Evolutionary conservation across 495 filamentous ascomycete genomes (phyloP).

Genomic region (Trichoderma orchidacearum): DNA sequence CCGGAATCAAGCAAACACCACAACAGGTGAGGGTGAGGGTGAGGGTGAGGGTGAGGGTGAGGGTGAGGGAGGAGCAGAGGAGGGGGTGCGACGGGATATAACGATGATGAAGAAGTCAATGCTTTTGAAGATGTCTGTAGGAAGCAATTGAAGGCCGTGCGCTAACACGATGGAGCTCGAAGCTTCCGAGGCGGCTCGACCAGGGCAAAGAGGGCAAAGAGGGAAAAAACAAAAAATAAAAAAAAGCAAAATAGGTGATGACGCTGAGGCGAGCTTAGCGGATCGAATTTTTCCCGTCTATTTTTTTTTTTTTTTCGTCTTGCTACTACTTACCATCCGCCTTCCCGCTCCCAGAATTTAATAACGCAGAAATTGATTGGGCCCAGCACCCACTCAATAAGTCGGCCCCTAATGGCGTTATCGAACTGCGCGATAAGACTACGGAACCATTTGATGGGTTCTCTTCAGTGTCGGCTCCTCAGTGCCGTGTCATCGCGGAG

Average conservation of each 20-base stretch:
- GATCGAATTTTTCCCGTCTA: background rate
- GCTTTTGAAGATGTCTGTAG: background rate
- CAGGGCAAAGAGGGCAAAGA: background rate
- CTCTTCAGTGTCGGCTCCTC: no score
- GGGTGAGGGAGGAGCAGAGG: background rate
- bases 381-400: background rate
- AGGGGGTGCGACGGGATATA: background rate
- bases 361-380: slow-evolving; percentile 1
- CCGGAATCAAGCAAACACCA: background rate
- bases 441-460: no score
- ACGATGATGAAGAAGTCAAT: background rate
- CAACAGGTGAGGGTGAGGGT: no score
- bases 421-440: background rate
- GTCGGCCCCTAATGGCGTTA: background rate
- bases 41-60: no score
- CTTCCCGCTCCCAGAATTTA: background rate
- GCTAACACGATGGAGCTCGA: background rate
- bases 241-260: background rate
- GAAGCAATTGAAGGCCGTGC: background rate
- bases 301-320: slow-evolving; percentile 12
- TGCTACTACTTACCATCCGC: slow-evolving; percentile 9
- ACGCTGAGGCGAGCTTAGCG: background rate
- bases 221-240: no score
- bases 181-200: background rate
- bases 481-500: no score